Conservation (phyloP, 2,329 filamentous ascomycete species). For the Monilinia polystroma region DNA sequence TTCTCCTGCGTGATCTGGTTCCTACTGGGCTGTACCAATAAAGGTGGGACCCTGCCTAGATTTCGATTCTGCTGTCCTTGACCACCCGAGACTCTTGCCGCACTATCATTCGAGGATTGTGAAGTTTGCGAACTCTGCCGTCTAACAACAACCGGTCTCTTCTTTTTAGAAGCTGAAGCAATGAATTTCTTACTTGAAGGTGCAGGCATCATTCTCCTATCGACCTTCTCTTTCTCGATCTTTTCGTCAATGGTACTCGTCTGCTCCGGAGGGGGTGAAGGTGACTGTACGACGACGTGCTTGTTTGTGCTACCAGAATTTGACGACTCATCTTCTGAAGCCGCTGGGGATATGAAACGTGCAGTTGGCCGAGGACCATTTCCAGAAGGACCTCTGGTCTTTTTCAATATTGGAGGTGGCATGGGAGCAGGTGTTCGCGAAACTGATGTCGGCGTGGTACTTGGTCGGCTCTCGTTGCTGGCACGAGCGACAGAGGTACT, state of each 20-base stretch:
- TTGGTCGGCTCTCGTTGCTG: constrained; percentile 27
- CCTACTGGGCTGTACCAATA: constrained; percentile 5
- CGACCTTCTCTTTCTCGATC: constrained; percentile 25
- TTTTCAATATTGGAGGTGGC: constrained; percentile 60
- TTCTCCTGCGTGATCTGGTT: constrained; percentile 17
- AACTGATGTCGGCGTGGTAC: constrained; percentile 27
- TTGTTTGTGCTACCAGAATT: constrained; percentile 43
- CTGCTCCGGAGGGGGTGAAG: constrained; percentile 29
- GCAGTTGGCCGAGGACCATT: constrained; percentile 58
- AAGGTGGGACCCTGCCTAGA: constrained; percentile 8
- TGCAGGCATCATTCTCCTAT: constrained; percentile 19
- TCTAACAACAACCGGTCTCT: constrained; percentile 48
- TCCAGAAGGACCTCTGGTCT: constrained; percentile 53
- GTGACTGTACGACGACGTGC: constrained; percentile 35
- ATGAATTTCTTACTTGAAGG: constrained; percentile 45
- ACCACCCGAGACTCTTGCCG: constrained; percentile 21
- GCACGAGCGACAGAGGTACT: constrained; percentile 31
- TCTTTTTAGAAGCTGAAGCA: constrained; percentile 46
- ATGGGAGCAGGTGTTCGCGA: constrained; percentile 43
- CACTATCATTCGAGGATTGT: constrained; percentile 39
- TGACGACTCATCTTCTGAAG: constrained; percentile 45
- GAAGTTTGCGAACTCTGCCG: constrained; percentile 53
- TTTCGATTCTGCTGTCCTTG: constrained; percentile 7
- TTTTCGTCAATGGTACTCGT: constrained; percentile 28
- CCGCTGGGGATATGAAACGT: constrained; percentile 57